phyloP scores from a whole-genome alignment of 148 eudicot genomes.

The Rhododendron griersonianum region DNA sequence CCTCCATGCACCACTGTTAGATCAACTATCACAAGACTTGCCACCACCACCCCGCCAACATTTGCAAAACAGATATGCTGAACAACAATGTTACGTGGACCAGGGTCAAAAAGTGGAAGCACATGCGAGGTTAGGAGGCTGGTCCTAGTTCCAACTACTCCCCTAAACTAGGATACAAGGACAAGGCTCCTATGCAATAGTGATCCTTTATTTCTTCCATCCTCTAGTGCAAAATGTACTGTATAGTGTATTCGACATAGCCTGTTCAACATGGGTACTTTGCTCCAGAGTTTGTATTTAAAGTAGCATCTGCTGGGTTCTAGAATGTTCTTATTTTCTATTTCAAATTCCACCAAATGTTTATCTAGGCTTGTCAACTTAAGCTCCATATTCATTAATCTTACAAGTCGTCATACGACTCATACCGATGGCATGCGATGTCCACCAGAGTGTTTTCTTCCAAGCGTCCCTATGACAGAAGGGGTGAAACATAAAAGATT shows the following conservation, averaged over 20 bases:
- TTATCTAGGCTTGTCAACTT: not conserved
- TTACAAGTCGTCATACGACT: not conserved
- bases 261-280: not conserved
- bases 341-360: not conserved
- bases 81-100: not conserved
- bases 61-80: not conserved
- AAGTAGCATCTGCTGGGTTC: not conserved
- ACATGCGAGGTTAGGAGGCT: not conserved
- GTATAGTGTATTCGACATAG: not conserved
- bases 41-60: not conserved
- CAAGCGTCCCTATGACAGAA: not conserved
- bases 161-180: not conserved
- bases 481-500: not conserved
- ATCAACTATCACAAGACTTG: not conserved
- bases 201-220: not conserved
- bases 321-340: not conserved
- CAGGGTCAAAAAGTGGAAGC: not conserved
- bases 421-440: not conserved
- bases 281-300: not conserved
- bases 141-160: not conserved
- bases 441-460: not conserved
- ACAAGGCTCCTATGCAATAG: not conserved
- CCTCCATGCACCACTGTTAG: not conserved
- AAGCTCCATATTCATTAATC: no score
- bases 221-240: not conserved